phyloP scores from a whole-genome alignment of 306 rosid species.

The Cyclanthera cordifolia region DNA sequence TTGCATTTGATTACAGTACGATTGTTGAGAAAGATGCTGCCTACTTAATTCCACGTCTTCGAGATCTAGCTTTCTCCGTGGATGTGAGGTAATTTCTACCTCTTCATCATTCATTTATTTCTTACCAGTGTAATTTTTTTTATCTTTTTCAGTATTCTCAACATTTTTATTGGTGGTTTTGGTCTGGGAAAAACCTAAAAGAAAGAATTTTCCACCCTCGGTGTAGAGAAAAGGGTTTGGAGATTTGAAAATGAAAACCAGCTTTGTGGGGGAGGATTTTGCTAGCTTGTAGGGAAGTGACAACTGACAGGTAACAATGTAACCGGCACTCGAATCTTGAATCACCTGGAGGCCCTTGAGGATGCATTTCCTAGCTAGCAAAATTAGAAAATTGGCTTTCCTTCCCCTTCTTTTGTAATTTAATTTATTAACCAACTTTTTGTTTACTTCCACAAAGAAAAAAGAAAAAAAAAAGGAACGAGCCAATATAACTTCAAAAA shows the following conservation, averaged over 20 bases:
- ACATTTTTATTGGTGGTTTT: background rate
- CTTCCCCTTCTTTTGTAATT: background rate
- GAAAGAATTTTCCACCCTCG: background rate
- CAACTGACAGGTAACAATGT: background rate
- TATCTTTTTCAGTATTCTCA: background rate
- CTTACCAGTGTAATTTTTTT: background rate
- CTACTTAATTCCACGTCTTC: conserved; percentile 75
- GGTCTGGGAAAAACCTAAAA: background rate
- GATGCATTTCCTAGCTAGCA: background rate
- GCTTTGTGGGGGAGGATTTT: background rate
- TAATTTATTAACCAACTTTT: background rate
- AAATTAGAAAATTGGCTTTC: background rate
- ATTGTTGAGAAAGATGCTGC: conserved; percentile 59
- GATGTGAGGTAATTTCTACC: conserved; percentile 44
- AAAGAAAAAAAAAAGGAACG: background rate
- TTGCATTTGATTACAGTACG: conserved; percentile 41
- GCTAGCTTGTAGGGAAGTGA: background rate
- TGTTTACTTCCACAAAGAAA: background rate
- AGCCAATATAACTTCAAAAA: background rate
- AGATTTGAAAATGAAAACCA: background rate
- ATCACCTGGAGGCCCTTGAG: background rate
- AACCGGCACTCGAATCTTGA: background rate
- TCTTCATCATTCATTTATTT: background rate
- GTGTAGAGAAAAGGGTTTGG: background rate
- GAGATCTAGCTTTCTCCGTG: conserved; percentile 87